phyloP scores from a whole-genome alignment of 352 stramenopile species.

The Phytophthora sp. region DNA sequence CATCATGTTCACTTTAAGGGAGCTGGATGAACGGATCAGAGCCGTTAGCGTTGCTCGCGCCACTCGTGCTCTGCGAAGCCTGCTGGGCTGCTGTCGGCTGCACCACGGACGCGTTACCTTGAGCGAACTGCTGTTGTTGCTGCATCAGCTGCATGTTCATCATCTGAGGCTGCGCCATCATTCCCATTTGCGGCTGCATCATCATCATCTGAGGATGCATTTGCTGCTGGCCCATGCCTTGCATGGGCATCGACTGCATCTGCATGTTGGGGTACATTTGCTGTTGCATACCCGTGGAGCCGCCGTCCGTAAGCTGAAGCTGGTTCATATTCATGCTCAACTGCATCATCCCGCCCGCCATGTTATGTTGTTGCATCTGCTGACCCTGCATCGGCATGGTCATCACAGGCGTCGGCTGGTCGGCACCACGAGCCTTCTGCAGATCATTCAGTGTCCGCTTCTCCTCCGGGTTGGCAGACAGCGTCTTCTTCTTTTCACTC shows the following conservation, averaged over 20 bases:
- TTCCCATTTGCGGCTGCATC: constrained; percentile 51
- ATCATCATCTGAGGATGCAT: constrained; percentile 46
- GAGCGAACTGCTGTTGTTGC: constrained; percentile 34
- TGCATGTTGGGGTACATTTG: constrained; percentile 51
- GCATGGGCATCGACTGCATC: no score
- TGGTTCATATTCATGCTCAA: constrained; percentile 51
- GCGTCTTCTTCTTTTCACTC: constrained; percentile 57
- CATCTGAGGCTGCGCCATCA: constrained; percentile 48
- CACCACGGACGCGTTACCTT: constrained; percentile 15
- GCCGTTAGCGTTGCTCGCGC: constrained; percentile 13
- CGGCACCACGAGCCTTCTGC: constrained; percentile 46
- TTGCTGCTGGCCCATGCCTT: no score
- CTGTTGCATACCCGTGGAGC: constrained; percentile 36
- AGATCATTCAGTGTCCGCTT: constrained; percentile 67
- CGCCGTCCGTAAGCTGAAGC: constrained; percentile 36
- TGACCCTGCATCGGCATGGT: constrained; percentile 43
- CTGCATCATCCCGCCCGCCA: constrained; percentile 42
- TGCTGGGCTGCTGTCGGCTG: constrained; percentile 19
- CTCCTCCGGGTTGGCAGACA: constrained; percentile 36
- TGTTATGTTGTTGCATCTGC: constrained; percentile 36
- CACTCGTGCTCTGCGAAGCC: constrained; percentile 13
- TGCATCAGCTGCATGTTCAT: constrained; percentile 40
- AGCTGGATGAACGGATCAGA: constrained; percentile 35
- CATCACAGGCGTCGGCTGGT: constrained; percentile 53
- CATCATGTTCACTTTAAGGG: constrained; percentile 23